Conservation (phyloP, 495 filamentous ascomycete species). For the Parathielavia hyrcaniae region DNA sequence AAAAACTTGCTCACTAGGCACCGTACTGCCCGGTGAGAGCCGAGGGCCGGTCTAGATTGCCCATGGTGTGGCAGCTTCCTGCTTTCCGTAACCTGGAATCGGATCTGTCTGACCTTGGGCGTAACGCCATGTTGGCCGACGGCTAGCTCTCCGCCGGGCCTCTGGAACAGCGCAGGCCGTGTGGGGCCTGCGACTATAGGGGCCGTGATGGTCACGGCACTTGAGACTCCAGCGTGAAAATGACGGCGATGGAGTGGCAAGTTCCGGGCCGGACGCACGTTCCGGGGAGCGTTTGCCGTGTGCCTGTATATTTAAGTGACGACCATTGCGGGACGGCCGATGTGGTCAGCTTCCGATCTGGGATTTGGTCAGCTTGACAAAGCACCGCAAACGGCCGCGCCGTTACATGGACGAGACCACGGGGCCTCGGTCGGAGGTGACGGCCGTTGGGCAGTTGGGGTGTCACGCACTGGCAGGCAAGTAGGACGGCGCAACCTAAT, state of each 20-base stretch:
- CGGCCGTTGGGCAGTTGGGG: neutral
- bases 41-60: slow-evolving; percentile 25
- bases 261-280: slow-evolving; percentile 20
- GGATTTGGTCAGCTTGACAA: slow-evolving; percentile 35
- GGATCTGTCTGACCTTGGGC: slow-evolving; percentile 19
- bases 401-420: slow-evolving; percentile 13
- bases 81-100: slow-evolving; percentile 15
- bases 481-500: slow-evolving; percentile 31
- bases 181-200: slow-evolving; percentile 22
- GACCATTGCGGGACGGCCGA: slow-evolving; percentile 22
- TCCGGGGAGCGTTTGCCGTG: slow-evolving; percentile 6
- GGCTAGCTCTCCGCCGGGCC: neutral
- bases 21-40: neutral
- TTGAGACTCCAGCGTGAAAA: slow-evolving; percentile 19
- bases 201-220: slow-evolving; percentile 26
- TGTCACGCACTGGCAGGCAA: slow-evolving; percentile 17
- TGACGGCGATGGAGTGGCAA: slow-evolving; percentile 15
- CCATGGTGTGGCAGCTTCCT: neutral
- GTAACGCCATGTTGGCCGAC: slow-evolving; percentile 13
- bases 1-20: neutral
- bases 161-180: slow-evolving; percentile 15
- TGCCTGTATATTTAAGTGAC: slow-evolving; percentile 9
- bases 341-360: slow-evolving; percentile 24
- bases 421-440: no score
- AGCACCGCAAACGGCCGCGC: slow-evolving; percentile 20